phyloP scores from a whole-genome alignment of 345 rosid genomes.

The Anacardium occidentale region DNA sequence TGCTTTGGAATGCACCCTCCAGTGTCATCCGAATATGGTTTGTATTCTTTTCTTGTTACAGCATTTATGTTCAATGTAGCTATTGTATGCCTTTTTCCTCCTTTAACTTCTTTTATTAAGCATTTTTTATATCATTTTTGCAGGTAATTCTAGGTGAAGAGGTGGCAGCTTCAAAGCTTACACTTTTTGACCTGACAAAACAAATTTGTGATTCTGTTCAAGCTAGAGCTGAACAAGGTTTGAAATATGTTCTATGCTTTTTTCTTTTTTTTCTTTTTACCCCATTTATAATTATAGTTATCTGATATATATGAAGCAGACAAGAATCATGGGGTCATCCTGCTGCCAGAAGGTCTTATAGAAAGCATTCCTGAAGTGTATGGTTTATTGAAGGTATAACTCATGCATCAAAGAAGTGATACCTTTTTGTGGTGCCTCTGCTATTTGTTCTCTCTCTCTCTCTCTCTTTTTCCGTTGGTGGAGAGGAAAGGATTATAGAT shows the following conservation, averaged over 20 bases:
- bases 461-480: background rate
- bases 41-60: slow-evolving; percentile 22
- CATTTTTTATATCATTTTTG: slow-evolving; percentile 13
- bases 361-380: slow-evolving; percentile 97
- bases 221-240: slow-evolving; percentile 89
- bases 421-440: slow-evolving; percentile 7
- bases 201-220: slow-evolving; percentile 97
- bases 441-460: slow-evolving; percentile 1
- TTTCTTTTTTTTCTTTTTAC: background rate
- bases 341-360: slow-evolving; percentile 95
- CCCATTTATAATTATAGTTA: slow-evolving; percentile 16
- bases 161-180: slow-evolving; percentile 97
- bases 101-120: background rate
- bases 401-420: background rate
- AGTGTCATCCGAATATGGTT: slow-evolving; percentile 98
- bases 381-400: slow-evolving; percentile 84
- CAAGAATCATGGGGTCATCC: slow-evolving; percentile 91
- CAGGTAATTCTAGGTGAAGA: slow-evolving; percentile 98
- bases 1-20: slow-evolving; percentile 96
- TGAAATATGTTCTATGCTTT: slow-evolving; percentile 17
- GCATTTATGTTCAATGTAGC: slow-evolving; percentile 4
- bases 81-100: background rate
- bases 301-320: slow-evolving; percentile 47
- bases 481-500: background rate
- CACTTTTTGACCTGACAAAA: slow-evolving; percentile 82